Conservation (phyloP, 2,329 filamentous ascomycete species). For the Ceratocystis diversiconidia region DNA sequence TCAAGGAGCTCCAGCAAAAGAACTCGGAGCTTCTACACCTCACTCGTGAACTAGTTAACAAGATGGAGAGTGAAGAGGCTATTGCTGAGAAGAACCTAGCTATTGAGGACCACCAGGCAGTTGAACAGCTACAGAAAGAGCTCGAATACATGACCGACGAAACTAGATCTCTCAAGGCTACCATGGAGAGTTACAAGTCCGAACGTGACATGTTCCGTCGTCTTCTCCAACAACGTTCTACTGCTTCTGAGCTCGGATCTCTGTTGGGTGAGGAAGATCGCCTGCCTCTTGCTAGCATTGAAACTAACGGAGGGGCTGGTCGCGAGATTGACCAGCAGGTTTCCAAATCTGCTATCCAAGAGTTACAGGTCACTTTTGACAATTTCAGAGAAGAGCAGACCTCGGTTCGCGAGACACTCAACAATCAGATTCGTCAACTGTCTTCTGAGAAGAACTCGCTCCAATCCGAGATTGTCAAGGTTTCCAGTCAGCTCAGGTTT, state of each 20-base stretch:
- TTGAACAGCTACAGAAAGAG: constrained; percentile 58
- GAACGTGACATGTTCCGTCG: constrained; percentile 97
- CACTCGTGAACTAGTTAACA: constrained; percentile 69
- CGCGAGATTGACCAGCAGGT: constrained; percentile 47
- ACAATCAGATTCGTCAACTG: constrained; percentile 69
- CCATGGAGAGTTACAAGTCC: constrained; percentile 84
- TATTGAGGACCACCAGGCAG: constrained; percentile 52
- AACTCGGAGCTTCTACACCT: constrained; percentile 74
- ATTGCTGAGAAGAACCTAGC: constrained; percentile 49
- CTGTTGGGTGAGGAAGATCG: constrained; percentile 57
- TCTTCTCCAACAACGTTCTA: constrained; percentile 62
- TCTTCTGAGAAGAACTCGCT: constrained; percentile 69
- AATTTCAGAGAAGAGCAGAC: constrained; percentile 74
- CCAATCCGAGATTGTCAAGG: constrained; percentile 66
- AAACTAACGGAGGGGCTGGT: constrained; percentile 43
- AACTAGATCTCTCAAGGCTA: constrained; percentile 63
- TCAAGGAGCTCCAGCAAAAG: constrained; percentile 72
- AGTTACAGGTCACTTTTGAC: constrained; percentile 82
- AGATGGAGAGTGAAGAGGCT: constrained; percentile 85
- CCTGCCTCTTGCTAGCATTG: constrained; percentile 43
- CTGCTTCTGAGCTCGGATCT: constrained; percentile 48
- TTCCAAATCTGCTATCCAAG: constrained; percentile 56
- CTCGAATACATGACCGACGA: constrained; percentile 70
- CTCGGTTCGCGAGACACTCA: constrained; percentile 66
- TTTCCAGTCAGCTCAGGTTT: constrained; percentile 67